A percentile compares a stretch with the other conserved stretches of the same genome.
These are phyloP conservation scores for Spathaspora arborariae DNA, from an alignment of 805 yeast genomes.

Conservation along the genomic window DNA sequence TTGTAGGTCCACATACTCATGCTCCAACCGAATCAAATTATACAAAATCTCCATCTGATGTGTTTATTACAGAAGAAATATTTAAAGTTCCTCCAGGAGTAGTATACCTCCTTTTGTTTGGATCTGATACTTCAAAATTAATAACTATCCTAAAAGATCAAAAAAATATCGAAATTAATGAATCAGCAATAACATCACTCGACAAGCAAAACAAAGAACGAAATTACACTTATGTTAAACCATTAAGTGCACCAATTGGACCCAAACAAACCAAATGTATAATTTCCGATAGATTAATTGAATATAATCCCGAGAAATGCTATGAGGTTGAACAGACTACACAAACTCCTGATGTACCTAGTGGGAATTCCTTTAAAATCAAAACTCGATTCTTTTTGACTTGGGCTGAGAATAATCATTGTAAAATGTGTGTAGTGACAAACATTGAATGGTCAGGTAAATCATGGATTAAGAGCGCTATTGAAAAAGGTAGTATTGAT, in stretches of 20 bases:
- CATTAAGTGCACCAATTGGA: slow-evolving; percentile 65
- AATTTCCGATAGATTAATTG: slow-evolving; percentile 56
- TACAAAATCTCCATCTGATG: slow-evolving; percentile 45
- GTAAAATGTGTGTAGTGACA: slow-evolving; percentile 51
- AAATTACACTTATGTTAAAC: slow-evolving; percentile 56
- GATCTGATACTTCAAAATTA: slow-evolving; percentile 48
- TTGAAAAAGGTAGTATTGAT: slow-evolving; percentile 68
- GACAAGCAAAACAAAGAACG: slow-evolving; percentile 34
- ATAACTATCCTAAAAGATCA: slow-evolving; percentile 50
- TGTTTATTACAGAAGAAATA: slow-evolving; percentile 49
- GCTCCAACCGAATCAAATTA: slow-evolving; percentile 48
- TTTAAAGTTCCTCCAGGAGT: slow-evolving; percentile 65
- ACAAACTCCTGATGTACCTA: slow-evolving; percentile 79
- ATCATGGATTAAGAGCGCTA: slow-evolving; percentile 74
- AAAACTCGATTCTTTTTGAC: slow-evolving; percentile 53
- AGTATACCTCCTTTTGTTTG: slow-evolving; percentile 57
- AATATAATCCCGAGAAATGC: slow-evolving; percentile 44
- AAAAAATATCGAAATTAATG: slow-evolving; percentile 58
- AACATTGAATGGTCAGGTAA: slow-evolving; percentile 68
- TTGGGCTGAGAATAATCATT: slow-evolving; percentile 60
- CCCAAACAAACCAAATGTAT: slow-evolving; percentile 72
- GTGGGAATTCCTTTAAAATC: slow-evolving; percentile 65
- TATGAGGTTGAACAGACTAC: slow-evolving; percentile 55
- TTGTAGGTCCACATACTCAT: slow-evolving; percentile 45
- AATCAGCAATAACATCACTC: slow-evolving; percentile 32